Evolutionary conservation across 208 protist species (phyloP).

Genomic region (Acanthamoeba healyi): DNA sequence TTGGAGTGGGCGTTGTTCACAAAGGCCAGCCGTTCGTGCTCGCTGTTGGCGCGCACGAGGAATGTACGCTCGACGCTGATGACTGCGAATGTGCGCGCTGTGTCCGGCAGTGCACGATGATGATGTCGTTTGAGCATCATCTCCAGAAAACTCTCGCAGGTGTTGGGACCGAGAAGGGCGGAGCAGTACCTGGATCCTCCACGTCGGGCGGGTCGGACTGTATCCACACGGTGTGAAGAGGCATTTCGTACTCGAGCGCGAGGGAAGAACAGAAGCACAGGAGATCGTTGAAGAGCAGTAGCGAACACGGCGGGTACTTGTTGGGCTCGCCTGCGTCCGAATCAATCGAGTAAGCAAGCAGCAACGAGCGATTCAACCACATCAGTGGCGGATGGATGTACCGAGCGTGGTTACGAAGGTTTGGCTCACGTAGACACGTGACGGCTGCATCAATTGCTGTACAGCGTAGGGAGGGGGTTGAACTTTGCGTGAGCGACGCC

Average conservation of each 20-base stretch:
- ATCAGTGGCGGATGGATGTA: neutral
- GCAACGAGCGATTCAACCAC: neutral
- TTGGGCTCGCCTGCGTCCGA: constrained; percentile 15
- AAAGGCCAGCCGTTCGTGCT: constrained; percentile 28
- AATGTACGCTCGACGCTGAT: constrained; percentile 23
- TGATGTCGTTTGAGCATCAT: neutral
- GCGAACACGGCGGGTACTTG: neutral
- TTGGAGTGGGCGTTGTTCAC: constrained; percentile 11
- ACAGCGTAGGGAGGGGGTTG: neutral
- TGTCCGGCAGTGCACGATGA: too few species aligned
- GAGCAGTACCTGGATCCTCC: neutral
- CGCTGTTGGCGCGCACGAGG: constrained; percentile 40
- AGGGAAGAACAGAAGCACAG: constrained; percentile 19
- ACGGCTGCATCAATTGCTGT: constrained; percentile 64
- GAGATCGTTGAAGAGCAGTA: constrained; percentile 58
- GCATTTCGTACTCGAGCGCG: constrained; percentile 60
- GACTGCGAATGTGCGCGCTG: constrained; percentile 22
- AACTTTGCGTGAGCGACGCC: neutral
- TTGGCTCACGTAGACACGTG: constrained; percentile 16
- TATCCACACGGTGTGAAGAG: constrained; percentile 19
- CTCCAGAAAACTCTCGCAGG: neutral
- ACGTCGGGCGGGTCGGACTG: constrained; percentile 25
- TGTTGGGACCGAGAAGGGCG: neutral
- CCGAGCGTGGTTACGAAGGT: neutral
- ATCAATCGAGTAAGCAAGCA: neutral